phyloP scores from a whole-genome alignment of 2,329 filamentous ascomycete genomes.

The Penicillium decumbens region DNA sequence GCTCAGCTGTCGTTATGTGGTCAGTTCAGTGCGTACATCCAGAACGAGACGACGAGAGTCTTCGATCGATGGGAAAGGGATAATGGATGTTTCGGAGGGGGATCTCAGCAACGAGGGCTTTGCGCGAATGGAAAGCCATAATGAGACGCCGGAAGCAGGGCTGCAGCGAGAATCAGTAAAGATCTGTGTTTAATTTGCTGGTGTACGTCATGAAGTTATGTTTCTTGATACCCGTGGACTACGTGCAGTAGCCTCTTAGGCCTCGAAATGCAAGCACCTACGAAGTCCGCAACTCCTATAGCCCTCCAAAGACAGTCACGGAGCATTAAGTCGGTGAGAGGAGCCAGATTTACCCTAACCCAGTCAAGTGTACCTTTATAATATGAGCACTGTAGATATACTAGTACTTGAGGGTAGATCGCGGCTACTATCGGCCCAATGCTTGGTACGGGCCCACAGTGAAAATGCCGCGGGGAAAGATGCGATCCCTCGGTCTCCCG shows the following conservation, averaged over 20 bases:
- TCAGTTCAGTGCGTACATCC: slow-evolving; percentile 2
- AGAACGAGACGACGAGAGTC: slow-evolving; percentile 7
- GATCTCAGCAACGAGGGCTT: slow-evolving; percentile 10
- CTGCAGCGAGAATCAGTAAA: slow-evolving; percentile 9
- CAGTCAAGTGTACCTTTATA: too few species aligned
- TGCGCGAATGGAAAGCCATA: not conserved
- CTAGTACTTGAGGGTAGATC: not conserved
- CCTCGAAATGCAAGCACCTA: too few species aligned
- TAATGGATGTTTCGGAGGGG: slow-evolving; percentile 6
- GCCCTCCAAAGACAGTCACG: not conserved
- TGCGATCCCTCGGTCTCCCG: not conserved
- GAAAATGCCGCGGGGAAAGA: slow-evolving; percentile 15
- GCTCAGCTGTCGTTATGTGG: slow-evolving; percentile 9
- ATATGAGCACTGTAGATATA: too few species aligned
- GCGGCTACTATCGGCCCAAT: not conserved
- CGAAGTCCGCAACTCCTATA: not conserved
- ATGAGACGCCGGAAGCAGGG: slow-evolving; percentile 25
- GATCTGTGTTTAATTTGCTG: slow-evolving; percentile 4
- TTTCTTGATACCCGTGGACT: not conserved
- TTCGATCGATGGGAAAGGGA: slow-evolving; percentile 10
- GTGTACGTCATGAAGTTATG: not conserved
- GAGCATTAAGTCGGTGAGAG: too few species aligned
- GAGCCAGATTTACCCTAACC: not conserved
- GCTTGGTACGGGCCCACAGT: not conserved
- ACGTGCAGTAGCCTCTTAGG: too few species aligned